phyloP scores from a whole-genome alignment of 2,329 filamentous ascomycete species.

The Periconia sp. region DNA sequence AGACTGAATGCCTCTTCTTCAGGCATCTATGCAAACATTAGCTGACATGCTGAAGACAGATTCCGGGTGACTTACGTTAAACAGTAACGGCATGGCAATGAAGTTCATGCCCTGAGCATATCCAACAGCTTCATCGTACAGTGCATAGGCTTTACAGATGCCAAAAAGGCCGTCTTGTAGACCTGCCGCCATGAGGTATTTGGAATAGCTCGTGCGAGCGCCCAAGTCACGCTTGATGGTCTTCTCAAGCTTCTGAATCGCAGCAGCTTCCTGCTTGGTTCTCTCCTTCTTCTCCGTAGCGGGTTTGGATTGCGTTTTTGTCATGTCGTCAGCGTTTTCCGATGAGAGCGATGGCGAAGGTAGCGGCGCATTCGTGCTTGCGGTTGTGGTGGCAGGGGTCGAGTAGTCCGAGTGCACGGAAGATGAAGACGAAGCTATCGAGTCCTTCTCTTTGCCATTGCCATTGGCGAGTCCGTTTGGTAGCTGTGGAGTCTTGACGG shows the following conservation, averaged over 20 bases:
- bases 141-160: constrained; percentile 94
- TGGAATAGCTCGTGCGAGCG: constrained; percentile 92
- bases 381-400: constrained; percentile 61
- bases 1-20: constrained; percentile 97
- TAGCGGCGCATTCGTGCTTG: constrained; percentile 41
- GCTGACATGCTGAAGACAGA: constrained; percentile 73
- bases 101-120: constrained; percentile 99
- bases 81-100: constrained; percentile 91
- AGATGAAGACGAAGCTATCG: constrained; percentile 77
- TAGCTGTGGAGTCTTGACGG: constrained; percentile 28
- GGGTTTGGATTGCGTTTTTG: constrained; percentile 69
- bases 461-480: constrained; percentile 55
- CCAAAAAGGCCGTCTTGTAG: constrained; percentile 94
- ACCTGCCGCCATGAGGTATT: constrained; percentile 88
- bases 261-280: constrained; percentile 75
- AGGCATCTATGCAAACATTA: constrained; percentile 70
- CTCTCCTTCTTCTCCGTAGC: constrained; percentile 76
- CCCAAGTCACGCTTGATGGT: constrained; percentile 89
- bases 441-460: constrained; percentile 68
- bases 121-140: constrained; percentile 92
- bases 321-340: constrained; percentile 63
- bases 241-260: constrained; percentile 86
- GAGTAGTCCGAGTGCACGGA: constrained; percentile 83
- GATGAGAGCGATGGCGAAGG: constrained; percentile 62
- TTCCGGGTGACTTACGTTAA: constrained; percentile 72